Base-by-base conservation (phyloP, 1,284 basidiomycete genomes). In the Peniophora sp. region DNA sequence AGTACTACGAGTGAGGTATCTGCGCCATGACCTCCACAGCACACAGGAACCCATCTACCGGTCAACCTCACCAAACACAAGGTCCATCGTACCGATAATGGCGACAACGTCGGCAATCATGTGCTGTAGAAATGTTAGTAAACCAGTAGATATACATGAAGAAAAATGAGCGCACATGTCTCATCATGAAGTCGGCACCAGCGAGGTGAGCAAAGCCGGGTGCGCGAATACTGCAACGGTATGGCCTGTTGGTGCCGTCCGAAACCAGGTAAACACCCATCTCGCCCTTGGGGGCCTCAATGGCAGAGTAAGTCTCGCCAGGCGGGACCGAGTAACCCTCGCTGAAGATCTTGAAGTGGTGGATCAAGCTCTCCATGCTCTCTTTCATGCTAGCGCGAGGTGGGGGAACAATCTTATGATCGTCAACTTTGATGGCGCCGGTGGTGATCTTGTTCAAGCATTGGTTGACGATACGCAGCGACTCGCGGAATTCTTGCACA, bases 341-440 rank as follows among this genome's bases (percentile, higher is more conserved):
- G 51, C 88, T 93, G 76, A 96, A 98, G 60, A 95, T 76, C 86
- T 98, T 98, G 76, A 99, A 99, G 75, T 99, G 96, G 69, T 98
- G 95, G 62, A 98, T 97, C 57, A 97, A 79, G 12, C 88, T 85
- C 72, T 97, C 92, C 95, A 98, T 98, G 68, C 85, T 92, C 76
- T 99, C 96, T 74, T 99, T 99, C 97, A 99, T 99, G 48, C 85
- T 86, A 1, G 96, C 94, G 55, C 96, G 84, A 17, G 97, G 94
- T 39, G 96, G 97, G n/a, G 96, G 93, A 1, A 91, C 88, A 55
- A 98, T 85, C 73, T 98, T 99, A 75, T 97, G 88, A 73, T 98
- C 96, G 64, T 99, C 96, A 27, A 97, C 84, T 74, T 96, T 98
- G 74, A 94, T 71, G 45, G 84, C 92, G 46, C 96, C 96, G 3